Evolutionary conservation across 108 stramenopile genomes (phyloP).

Genomic region (Nitzschia sp.): DNA sequence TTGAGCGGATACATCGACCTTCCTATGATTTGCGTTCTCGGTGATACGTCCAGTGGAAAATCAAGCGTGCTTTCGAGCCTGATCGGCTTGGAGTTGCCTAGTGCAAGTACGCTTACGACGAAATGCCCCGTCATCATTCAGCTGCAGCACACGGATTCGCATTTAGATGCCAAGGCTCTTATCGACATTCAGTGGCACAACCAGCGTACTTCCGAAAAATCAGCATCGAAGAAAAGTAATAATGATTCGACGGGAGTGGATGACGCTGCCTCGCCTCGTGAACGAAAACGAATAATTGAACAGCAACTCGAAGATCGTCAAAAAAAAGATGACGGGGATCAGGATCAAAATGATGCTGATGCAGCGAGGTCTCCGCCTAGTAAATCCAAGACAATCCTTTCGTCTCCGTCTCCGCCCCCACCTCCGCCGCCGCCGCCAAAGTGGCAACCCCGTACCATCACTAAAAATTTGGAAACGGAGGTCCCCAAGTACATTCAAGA

Average conservation of each 20-base stretch:
- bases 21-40: conserved; percentile 70
- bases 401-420: background rate
- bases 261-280: background rate
- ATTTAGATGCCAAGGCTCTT: conserved; percentile 23
- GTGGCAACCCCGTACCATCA: conserved; percentile 11
- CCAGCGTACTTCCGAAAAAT: background rate
- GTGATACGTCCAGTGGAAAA: conserved; percentile 69
- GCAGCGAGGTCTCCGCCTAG: background rate
- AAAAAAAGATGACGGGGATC: conserved; percentile 1
- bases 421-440: conserved; percentile 17
- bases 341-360: no score
- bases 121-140: conserved; percentile 42
- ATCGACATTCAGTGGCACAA: conserved; percentile 49
- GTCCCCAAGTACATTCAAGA: conserved; percentile 39
- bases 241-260: no score
- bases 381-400: background rate
- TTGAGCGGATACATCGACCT: conserved; percentile 23
- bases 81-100: conserved; percentile 58
- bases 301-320: conserved; percentile 16
- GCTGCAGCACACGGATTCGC: conserved; percentile 1
- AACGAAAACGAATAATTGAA: conserved; percentile 26
- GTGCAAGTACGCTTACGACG: conserved; percentile 53
- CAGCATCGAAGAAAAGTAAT: background rate
- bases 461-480: background rate
- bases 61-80: conserved; percentile 47